Evolutionary conservation across 768 basidiomycete species (phyloP).

Genomic region (Lactarius akahatsu): DNA sequence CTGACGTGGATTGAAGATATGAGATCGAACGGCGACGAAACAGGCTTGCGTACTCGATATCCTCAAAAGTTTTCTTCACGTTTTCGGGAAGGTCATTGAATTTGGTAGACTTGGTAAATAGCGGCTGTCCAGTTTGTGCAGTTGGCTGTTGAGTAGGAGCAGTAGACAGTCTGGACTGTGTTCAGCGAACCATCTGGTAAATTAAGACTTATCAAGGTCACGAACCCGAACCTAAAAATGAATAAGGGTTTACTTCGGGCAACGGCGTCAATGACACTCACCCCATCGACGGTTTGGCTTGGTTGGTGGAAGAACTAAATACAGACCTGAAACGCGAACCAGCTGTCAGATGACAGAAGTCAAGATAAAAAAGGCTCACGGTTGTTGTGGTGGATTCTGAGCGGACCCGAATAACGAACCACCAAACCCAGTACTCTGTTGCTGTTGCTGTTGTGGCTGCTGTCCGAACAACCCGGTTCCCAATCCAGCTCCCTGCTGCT

Average conservation of each 20-base stretch:
- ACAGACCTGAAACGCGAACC: conserved; percentile 25
- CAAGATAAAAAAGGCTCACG: background rate
- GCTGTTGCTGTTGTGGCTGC: conserved; percentile 24
- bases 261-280: background rate
- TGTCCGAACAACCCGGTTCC: conserved; percentile 25
- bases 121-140: conserved; percentile 35
- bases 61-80: conserved; percentile 60
- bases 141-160: conserved; percentile 13
- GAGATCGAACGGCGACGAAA: conserved; percentile 6
- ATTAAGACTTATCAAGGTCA: background rate
- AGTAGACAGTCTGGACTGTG: conserved; percentile 17
- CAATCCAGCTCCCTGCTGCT: conserved; percentile 4
- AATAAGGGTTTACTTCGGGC: background rate
- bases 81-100: conserved; percentile 82
- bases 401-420: conserved; percentile 31
- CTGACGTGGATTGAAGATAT: conserved; percentile 39
- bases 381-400: conserved; percentile 34
- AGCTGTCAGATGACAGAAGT: background rate
- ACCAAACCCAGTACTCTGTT: conserved; percentile 22
- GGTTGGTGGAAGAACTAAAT: conserved; percentile 40
- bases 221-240: conserved; percentile 23
- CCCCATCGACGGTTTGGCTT: conserved; percentile 9
- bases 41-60: conserved; percentile 59
- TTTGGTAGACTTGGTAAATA: conserved; percentile 60
- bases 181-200: conserved; percentile 10